A percentile compares a stretch with the other conserved stretches of the same genome.
Conservation (phyloP, 2,329 filamentous ascomycete species). For the Claviceps digitariae region DNA sequence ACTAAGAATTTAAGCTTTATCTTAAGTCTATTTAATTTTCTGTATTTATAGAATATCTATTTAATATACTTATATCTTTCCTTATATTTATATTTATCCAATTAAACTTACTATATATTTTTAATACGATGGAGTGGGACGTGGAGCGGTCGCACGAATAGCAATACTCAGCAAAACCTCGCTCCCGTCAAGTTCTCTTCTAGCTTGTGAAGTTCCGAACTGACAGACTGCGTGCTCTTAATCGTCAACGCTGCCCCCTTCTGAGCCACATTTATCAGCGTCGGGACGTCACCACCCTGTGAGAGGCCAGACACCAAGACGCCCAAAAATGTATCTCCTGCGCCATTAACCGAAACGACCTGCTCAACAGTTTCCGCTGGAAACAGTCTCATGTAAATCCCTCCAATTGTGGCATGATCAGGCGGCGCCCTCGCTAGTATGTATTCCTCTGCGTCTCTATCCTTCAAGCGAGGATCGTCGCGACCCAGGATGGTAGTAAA, state of each 20-base stretch:
- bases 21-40: no score
- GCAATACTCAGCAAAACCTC: no score
- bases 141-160: no score
- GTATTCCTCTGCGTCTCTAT: conserved; percentile 50
- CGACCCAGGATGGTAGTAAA: conserved; percentile 55
- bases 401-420: conserved; percentile 45
- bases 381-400: conserved; percentile 69
- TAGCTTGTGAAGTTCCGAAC: conserved; percentile 36
- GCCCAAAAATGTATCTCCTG: conserved; percentile 85
- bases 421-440: conserved; percentile 52
- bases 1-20: no score
- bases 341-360: conserved; percentile 82
- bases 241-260: conserved; percentile 67
- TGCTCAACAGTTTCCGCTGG: conserved; percentile 54
- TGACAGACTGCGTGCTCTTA: conserved; percentile 61
- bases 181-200: conserved; percentile 21
- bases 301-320: conserved; percentile 69
- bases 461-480: conserved; percentile 53
- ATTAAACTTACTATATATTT: no score
- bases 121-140: no score
- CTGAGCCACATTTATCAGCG: conserved; percentile 69
- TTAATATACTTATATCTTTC: no score
- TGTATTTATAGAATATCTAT: no score
- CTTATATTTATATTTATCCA: no score
- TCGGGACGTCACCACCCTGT: conserved; percentile 38